Conservation (phyloP, 2,329 filamentous ascomycete genomes). For the Hypoxylon sp. region DNA sequence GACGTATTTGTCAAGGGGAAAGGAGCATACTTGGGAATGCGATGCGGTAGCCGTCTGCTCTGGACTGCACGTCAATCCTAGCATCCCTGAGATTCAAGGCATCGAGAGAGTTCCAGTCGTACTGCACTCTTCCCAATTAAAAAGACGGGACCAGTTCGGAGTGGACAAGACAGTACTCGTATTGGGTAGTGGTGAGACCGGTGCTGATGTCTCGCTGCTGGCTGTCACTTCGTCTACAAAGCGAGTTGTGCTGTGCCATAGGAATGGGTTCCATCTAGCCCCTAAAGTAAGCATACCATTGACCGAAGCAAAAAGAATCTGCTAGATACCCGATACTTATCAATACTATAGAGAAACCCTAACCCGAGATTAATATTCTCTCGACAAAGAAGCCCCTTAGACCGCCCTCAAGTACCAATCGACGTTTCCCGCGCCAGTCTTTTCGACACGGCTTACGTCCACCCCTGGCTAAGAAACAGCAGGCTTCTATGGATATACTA, state of each 20-base stretch:
- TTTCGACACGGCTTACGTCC: constrained; percentile 61
- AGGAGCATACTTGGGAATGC: constrained; percentile 47
- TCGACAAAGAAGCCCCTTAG: constrained; percentile 28
- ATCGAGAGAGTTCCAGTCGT: constrained; percentile 49
- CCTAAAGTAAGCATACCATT: constrained; percentile 49
- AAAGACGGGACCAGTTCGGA: constrained; percentile 54
- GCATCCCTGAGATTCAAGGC: constrained; percentile 51
- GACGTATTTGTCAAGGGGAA: constrained; percentile 22
- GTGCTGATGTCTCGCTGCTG: constrained; percentile 55
- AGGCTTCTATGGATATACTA: constrained; percentile 56
- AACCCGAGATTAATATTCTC: constrained; percentile 39
- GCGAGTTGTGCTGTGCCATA: constrained; percentile 55
- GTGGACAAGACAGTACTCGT: constrained; percentile 52
- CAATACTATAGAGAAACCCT: constrained; percentile 38
- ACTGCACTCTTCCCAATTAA: constrained; percentile 55
- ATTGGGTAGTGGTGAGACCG: constrained; percentile 57
- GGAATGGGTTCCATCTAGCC: constrained; percentile 56
- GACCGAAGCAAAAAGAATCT: no score
- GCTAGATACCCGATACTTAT: constrained; percentile 2
- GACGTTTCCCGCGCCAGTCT: constrained; percentile 58
- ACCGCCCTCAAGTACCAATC: constrained; percentile 54
- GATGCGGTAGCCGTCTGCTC: constrained; percentile 58
- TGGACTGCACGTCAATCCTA: constrained; percentile 54
- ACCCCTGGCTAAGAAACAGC: constrained; percentile 55
- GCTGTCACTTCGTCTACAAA: constrained; percentile 54